These are phyloP conservation scores for Linaria vulgaris DNA, from an alignment of 257 asterid genomes.

Conservation along the genomic window DNA sequence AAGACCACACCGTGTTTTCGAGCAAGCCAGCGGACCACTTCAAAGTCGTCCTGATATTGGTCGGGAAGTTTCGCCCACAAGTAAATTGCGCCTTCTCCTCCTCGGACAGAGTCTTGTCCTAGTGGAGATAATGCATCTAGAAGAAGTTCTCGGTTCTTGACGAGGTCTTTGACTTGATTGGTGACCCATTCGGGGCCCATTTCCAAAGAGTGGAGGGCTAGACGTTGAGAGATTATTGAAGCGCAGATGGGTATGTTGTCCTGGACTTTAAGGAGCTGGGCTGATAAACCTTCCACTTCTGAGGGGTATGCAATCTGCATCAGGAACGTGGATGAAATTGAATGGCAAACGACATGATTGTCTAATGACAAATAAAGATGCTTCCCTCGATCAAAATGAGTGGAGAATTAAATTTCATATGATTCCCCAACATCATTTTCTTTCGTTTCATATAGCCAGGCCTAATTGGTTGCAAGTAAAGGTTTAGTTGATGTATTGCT, in stretches of 20 bases:
- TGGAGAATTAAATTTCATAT: too few relatives aligned
- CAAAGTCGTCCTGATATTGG: constrained; percentile 48
- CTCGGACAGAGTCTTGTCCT: constrained; percentile 73
- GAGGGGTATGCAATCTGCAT: constrained; percentile 92
- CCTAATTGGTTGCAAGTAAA: background rate
- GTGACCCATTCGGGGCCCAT: constrained; percentile 89
- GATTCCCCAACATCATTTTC: too few relatives aligned
- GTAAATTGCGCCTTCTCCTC: constrained; percentile 97
- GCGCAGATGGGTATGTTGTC: constrained; percentile 99
- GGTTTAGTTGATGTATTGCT: too few relatives aligned
- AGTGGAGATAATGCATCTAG: constrained; percentile 73
- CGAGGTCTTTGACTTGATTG: constrained; percentile 62
- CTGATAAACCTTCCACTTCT: constrained; percentile 68
- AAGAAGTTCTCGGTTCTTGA: constrained; percentile 61
- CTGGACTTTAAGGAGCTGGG: constrained; percentile 85
- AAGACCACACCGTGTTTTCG: constrained; percentile 61
- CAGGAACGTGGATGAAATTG: background rate
- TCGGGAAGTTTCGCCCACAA: constrained; percentile 95
- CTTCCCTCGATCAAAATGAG: too few relatives aligned
- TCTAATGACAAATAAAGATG: too few relatives aligned
- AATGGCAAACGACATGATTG: too few relatives aligned
- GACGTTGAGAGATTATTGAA: constrained; percentile 68
- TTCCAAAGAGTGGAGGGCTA: constrained; percentile 79
- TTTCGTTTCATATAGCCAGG: background rate
- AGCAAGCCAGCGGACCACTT: constrained; percentile 84